Evolutionary conservation across 371 early-diverging fungal species (phyloP), one percentile per base, ranked within the genome.

Genomic region (Blakeslea trispora): DNA sequence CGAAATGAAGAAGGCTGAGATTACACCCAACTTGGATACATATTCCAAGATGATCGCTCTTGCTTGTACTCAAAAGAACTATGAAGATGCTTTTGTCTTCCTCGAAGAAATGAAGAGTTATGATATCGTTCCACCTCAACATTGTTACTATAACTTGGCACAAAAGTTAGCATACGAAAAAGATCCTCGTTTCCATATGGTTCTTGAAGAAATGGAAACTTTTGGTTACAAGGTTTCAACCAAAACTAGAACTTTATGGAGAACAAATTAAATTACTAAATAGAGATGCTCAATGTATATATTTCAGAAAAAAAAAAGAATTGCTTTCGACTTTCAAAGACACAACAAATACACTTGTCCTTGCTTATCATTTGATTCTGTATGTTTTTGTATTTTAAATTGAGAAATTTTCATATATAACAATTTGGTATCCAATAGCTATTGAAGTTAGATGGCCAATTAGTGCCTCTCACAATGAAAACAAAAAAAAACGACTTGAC

Each of bases 61-160:
- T 21, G 60, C 57, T 5, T 75, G 79, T 17, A 75, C 76, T 1
- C 81, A 83, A 63, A 69, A 61, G 49, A 70, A 86, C 59, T 91
- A 90, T 51, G 91, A 91, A 60, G 85, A 87, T 35, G 91, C 89
- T 22, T 91, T 91, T 59, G 65, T 71, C 45, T 91, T 88, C 41
- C 75, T 91, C 49, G 90, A 91, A 61, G 84, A 88, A 61, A 88
- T 90, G 88, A 87, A 88, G 75, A 68, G 81, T 19, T 77, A 82
- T 43, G 79, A 78, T 50, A 82, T 86, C 41, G 74, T 82, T 46
- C 92, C 92, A n/a, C 71, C 78, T 0, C 72, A 75, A 54, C 31
- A 58, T 0, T 75, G 81, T 11, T 89, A 90, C 55, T 66, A 74
- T 7, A 61, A 57, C 5, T 64, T 91, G 11, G 83, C 83, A 24